Evolutionary conservation across 2,329 filamentous ascomycete genomes (phyloP), one percentile per base, ranked within the genome.

Genomic region (Neobulgaria alba): DNA sequence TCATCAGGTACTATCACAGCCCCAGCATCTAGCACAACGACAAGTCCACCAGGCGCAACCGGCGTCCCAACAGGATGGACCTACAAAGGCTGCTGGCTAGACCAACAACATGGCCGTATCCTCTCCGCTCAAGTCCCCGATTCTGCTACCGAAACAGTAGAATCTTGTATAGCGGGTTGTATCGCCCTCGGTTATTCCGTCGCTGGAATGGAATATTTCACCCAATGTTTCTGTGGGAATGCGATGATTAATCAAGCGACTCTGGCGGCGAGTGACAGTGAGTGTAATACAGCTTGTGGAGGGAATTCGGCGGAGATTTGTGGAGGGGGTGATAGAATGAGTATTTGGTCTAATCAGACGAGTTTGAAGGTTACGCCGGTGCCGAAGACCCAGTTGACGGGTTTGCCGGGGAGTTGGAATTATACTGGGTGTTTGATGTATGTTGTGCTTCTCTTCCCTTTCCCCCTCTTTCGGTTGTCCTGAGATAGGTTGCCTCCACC

Each of bases 191-290:
- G 50, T 4, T 58, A 52, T n/a, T 42, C 32, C 4, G 56, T 55
- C 17, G 57, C 58, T 1, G 62, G 61, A 12, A 43, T 61, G 3
- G 60, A 65, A 43, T 64, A 62, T 36, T 51, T 51, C 8, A 45
- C 45, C 1, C 51, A 59, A 43, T 58, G 58, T 17, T 58, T 49
- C 33, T 58, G 56, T 33, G 56, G 45, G 8, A 49, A 56, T 18
- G 39, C 36, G 1, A 36, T 63, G 32, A 45, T 47, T 10, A 41
- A 54, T 15, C 42, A 38, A 10, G 52, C 53, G 4, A 45, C 46
- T 7, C 33, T 48, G 18, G 51, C 48, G 3, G 43, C 46, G 4
- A n/a, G n/a, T n/a, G 73, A 46, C 64, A 39, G 43, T 1, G 54
- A 59, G 10, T 63, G 62, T 38, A 56, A 50, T 33, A 51, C 45